Evolutionary conservation across 441 rosid genomes (phyloP), one percentile per base, ranked within the genome.

Genomic region (Gossypium trilobum): DNA sequence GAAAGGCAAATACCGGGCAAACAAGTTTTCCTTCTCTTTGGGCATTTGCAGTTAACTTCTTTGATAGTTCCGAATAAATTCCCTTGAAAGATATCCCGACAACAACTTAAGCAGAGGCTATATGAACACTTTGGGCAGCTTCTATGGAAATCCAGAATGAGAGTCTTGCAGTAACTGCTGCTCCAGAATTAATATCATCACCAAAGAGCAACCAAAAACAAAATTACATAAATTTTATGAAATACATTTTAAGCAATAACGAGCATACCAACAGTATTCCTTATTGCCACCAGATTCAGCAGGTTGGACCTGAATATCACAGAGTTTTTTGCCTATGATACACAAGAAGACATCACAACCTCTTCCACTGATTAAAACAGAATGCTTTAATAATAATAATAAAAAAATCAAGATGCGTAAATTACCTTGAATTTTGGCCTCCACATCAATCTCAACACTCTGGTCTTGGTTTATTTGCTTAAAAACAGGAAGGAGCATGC

Each of bases 401-500:
- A 6, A 36, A 48, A 70, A 58, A 6, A 25, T 31, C 57, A 65
- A 60, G 54, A 73, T 59, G 22, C 65, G 22, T 50, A 8, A 33
- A 64, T 23, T 81, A 89, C 99, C 98, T 89, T 79, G 85, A 71
- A 80, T 57, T 81, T 84, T 87, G 52, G 87, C 92, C 81, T 91
- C 98, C 20, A 81, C 78, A 70, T 89, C 91, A 73, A 88, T 75
- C 87, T 91, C 94, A 71, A 78, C 73, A 75, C 78, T 83, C 63
- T 80, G 88, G 64, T 85, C 93, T 77, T 84, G 82, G 74, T 89
- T 89, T 80, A 95, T 86, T 86, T 85, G 82, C 75, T 86, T 91
- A 65, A 95, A 72, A 29, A 90, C 85, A 73, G 99, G 98, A 85
- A 93, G 99, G 79, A 93, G 94, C 89, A 89, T 81, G 78, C 97